A percentile compares a stretch with the other conserved stretches of the same genome.
These are phyloP conservation scores for Calonectria pauciramosa DNA, from an alignment of 2,329 filamentous ascomycete genomes.

Conservation along the genomic window DNA sequence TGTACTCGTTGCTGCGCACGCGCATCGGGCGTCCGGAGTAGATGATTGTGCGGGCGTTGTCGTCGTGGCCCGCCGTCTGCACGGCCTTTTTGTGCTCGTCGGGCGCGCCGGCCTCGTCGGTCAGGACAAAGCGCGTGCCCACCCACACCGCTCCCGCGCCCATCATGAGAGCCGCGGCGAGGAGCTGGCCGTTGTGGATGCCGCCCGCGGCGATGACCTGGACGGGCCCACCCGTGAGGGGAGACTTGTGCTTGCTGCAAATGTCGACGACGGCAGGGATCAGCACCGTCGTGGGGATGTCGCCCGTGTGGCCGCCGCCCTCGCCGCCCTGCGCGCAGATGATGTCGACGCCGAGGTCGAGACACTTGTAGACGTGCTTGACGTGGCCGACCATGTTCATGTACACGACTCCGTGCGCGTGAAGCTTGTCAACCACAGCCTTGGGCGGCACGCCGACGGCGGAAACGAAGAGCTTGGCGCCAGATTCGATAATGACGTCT, in stretches of 20 bases:
- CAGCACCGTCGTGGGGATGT: constrained; percentile 90
- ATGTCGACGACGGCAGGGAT: constrained; percentile 93
- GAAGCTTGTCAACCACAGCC: constrained; percentile 88
- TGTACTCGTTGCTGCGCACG: constrained; percentile 94
- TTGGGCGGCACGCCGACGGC: constrained; percentile 95
- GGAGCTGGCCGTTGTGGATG: constrained; percentile 90
- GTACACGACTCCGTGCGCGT: constrained; percentile 89
- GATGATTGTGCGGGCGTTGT: constrained; percentile 97
- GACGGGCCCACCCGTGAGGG: constrained; percentile 87
- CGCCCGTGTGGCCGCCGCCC: constrained; percentile 95
- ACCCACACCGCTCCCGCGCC: constrained; percentile 96
- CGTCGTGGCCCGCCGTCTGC: constrained; percentile 89
- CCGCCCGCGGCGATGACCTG: constrained; percentile 96
- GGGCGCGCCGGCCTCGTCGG: constrained; percentile 93
- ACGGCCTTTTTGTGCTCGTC: constrained; percentile 96
- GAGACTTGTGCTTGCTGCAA: constrained; percentile 84
- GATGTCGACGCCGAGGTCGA: constrained; percentile 92
- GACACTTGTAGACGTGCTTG: constrained; percentile 97
- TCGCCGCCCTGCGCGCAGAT: constrained; percentile 99
- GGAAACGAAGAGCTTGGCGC: constrained; percentile 93
- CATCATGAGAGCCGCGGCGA: constrained; percentile 92
- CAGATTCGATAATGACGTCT: constrained; percentile 92
- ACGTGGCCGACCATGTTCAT: constrained; percentile 99
- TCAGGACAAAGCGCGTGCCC: constrained; percentile 94
- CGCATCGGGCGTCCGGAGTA: constrained; percentile 97